phyloP scores from a whole-genome alignment of 371 early-diverging fungal species.

The Saksenaea oblongispora region DNA sequence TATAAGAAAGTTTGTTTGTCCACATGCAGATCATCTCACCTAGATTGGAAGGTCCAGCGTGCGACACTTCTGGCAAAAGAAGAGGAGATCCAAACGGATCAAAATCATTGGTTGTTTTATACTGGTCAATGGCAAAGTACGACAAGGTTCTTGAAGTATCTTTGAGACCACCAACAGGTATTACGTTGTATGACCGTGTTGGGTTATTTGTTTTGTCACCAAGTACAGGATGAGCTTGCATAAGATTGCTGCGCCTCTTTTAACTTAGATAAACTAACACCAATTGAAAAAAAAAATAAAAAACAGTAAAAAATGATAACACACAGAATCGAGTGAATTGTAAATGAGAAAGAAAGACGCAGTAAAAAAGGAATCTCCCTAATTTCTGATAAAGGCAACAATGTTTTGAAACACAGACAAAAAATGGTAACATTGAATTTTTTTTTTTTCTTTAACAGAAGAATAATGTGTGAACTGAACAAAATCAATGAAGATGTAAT shows the following conservation, averaged over 20 bases:
- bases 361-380: neutral
- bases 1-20: neutral
- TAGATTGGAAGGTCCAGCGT: neutral
- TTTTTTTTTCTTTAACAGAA: no score
- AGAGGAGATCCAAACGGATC: neutral
- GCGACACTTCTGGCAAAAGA: neutral
- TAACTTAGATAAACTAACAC: neutral
- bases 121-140: neutral
- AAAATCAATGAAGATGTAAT: neutral
- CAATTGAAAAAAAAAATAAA: neutral
- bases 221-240: neutral
- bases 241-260: neutral
- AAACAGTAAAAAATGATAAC: neutral
- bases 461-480: neutral
- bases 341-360: neutral
- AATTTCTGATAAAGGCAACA: neutral
- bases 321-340: neutral
- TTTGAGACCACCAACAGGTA: neutral
- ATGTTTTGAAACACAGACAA: neutral
- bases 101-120: neutral
- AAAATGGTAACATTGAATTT: no score
- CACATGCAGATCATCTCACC: neutral
- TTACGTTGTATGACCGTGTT: neutral
- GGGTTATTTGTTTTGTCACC: neutral
- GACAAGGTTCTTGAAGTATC: neutral